Base-by-base conservation (phyloP, 345 rosid species). In the Camelina hispida region DNA sequence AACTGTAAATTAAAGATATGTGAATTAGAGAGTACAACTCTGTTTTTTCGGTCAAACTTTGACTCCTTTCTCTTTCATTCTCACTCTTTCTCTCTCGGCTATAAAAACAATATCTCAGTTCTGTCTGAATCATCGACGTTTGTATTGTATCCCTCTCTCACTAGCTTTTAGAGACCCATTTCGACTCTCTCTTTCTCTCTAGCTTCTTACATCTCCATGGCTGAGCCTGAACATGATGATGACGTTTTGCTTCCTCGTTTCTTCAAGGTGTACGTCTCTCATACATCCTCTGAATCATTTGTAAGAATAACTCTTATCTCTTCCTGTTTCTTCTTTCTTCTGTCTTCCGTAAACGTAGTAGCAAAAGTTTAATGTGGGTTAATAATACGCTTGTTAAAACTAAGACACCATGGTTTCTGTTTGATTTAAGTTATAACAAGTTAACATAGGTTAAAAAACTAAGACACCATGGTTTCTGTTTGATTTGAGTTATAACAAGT, bases 221-320 rank as follows among this genome's bases (percentile, higher is more conserved):
- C 30, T 28, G 28, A 25, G 28, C 28, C 56, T 58, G 30, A n/a
- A 1, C 15, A 37, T 38, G n/a, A 43, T 3, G 22, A 40, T 40
- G 43, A 40, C 32, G 6, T 1, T 53, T 12, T 6, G 4, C 3
- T 56, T 55, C 76, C 80, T 25, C 72, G 80, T 50, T 77, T 77
- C 53, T 77, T 77, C 55, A 71, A 51, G 51, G 62, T 65, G 15
- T 77, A 65, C 62, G 47, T 77, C 52, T 40, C 72, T 5, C 76
- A 40, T 15, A 28, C 72, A 1, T 3, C 62, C 32, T 48, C 68
- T 64, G 62, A 71, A 58, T 71, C 56, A 2, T 7, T 77, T 43
- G 80, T 71, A 40, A 58, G 11, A 20, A n/a, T 10, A 9, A 38
- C 68, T 64, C 57, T 50, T 7, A 28, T 52, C 42, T 42, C 47